A percentile compares a stretch with the other conserved stretches of the same genome.
Conservation (phyloP, 129 eudicot species). For the Cynara cardunculus region DNA sequence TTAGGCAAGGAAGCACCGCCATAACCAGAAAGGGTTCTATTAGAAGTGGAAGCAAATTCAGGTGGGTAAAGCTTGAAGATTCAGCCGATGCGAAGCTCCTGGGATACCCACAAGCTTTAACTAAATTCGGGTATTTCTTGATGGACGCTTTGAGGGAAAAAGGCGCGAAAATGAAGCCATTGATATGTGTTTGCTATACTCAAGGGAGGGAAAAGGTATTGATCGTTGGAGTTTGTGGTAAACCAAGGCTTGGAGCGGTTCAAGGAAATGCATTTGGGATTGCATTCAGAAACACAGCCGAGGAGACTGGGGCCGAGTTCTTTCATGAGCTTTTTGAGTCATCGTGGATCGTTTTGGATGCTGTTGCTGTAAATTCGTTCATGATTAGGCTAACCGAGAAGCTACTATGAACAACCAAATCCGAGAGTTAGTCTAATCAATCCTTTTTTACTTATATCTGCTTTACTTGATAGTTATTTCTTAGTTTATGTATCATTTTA, state of each 20-base stretch:
- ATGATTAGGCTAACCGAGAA: constrained; percentile 86
- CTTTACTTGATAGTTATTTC: constrained; percentile 20
- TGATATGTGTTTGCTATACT: constrained; percentile 79
- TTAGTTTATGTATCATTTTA: constrained; percentile 17
- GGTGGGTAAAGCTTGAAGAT: constrained; percentile 98
- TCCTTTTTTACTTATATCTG: not conserved
- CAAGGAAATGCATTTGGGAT: constrained; percentile 93
- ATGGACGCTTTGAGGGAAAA: constrained; percentile 95
- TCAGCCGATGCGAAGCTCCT: constrained; percentile 70
- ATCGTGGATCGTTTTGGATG: constrained; percentile 87
- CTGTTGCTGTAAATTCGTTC: constrained; percentile 68
- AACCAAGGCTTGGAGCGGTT: constrained; percentile 83
- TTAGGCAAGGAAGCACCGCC: constrained; percentile 89
- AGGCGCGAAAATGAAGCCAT: constrained; percentile 93
- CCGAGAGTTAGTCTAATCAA: not conserved
- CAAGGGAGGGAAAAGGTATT: constrained; percentile 60
- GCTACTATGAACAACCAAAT: constrained; percentile 30
- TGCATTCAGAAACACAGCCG: constrained; percentile 84
- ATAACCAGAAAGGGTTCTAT: constrained; percentile 84
- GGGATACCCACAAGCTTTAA: constrained; percentile 89
- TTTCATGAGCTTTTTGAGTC: constrained; percentile 97
- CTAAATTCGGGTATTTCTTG: constrained; percentile 81
- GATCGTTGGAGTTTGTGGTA: constrained; percentile 91
- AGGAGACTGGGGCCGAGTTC: constrained; percentile 74
- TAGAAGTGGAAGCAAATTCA: constrained; percentile 84